Conservation (phyloP, 1,139 yeast genomes). For the Pichia sorboxylosa region DNA sequence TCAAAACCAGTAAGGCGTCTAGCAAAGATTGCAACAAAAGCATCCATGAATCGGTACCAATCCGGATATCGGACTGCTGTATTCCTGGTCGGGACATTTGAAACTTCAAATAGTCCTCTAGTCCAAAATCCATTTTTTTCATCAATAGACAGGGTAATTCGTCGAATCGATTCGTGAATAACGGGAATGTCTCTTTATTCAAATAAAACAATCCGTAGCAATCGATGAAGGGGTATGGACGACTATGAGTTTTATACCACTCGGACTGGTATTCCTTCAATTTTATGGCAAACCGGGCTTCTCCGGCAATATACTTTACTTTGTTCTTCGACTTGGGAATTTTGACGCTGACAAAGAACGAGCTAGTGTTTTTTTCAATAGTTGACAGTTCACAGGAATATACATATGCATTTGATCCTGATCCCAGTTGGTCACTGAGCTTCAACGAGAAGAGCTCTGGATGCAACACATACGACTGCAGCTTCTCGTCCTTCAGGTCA, state of each 20-base stretch:
- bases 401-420: slow-evolving; percentile 25
- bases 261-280: slow-evolving; percentile 14
- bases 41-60: slow-evolving; percentile 24
- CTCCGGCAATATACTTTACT: slow-evolving; percentile 22
- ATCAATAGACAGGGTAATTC: slow-evolving; percentile 24
- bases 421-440: slow-evolving; percentile 17
- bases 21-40: slow-evolving; percentile 19
- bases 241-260: slow-evolving; percentile 10
- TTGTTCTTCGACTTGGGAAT: slow-evolving; percentile 22
- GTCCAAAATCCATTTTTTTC: slow-evolving; percentile 18
- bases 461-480: slow-evolving; percentile 15
- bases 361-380: slow-evolving; percentile 1
- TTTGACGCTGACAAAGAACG: slow-evolving; percentile 23
- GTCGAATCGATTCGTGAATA: slow-evolving; percentile 18
- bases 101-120: slow-evolving; percentile 15
- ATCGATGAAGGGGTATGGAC: slow-evolving; percentile 23
- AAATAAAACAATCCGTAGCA: slow-evolving; percentile 23
- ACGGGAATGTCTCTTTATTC: slow-evolving; percentile 14
- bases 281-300: slow-evolving; percentile 20
- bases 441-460: slow-evolving; percentile 12
- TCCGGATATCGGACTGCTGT: slow-evolving; percentile 10
- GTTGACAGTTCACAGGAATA: slow-evolving; percentile 13
- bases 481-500: slow-evolving; percentile 9
- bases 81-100: neutral
- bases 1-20: slow-evolving; percentile 18